Evolutionary conservation across 139 green algal genomes (phyloP).

Genomic region (Haematococcus sp.): DNA sequence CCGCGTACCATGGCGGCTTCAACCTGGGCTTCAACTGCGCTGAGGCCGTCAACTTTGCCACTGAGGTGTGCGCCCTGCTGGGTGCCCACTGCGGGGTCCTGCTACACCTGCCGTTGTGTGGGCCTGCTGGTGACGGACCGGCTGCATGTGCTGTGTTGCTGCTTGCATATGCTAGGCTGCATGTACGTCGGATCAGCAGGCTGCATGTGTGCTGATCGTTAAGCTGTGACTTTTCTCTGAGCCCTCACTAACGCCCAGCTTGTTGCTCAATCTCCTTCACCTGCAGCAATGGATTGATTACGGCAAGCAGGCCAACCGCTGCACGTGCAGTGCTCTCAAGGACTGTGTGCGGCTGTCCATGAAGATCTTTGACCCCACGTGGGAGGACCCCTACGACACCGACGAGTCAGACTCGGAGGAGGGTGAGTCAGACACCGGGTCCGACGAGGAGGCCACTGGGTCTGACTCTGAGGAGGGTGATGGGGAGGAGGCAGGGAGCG

Average conservation of each 20-base stretch:
- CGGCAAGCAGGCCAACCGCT: constrained; percentile 49
- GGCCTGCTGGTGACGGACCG: neutral
- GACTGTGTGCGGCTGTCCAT: constrained; percentile 65
- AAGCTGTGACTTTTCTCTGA: too few species aligned
- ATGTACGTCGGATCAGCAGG: too few species aligned
- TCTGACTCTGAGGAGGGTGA: too few species aligned
- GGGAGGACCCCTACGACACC: constrained; percentile 22
- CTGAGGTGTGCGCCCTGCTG: constrained; percentile 57
- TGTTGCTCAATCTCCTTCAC: constrained; percentile 3
- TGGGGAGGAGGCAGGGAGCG: too few species aligned
- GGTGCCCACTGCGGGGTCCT: neutral
- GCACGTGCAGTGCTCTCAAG: constrained; percentile 43
- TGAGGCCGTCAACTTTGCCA: constrained; percentile 80
- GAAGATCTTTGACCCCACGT: constrained; percentile 54
- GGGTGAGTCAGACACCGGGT: neutral
- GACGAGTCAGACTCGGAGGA: constrained; percentile 5
- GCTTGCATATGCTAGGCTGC: neutral
- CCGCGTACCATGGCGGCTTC: constrained; percentile 78
- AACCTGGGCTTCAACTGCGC: constrained; percentile 83
- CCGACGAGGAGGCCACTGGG: neutral
- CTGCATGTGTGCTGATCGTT: too few species aligned
- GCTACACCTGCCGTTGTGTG: neutral
- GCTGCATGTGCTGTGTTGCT: neutral
- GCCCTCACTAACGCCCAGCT: too few species aligned
- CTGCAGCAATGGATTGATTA: constrained; percentile 56